Evolutionary conservation across 2,329 filamentous ascomycete genomes (phyloP).

Genomic region (Fusarium graminum): DNA sequence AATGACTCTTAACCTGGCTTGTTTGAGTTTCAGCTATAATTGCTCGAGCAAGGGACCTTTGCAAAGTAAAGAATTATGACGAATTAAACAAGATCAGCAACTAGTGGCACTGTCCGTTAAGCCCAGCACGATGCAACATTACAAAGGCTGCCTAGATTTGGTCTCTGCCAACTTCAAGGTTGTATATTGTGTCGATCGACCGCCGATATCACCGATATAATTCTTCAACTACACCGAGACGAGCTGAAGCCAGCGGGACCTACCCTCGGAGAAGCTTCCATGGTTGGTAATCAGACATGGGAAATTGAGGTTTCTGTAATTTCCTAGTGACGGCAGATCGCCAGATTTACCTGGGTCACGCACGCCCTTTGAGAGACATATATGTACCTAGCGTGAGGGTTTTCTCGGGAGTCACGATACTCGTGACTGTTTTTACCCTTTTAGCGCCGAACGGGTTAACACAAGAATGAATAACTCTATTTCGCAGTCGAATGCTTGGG

Average conservation of each 20-base stretch:
- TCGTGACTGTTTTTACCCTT: constrained; percentile 12
- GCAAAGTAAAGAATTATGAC: constrained; percentile 31
- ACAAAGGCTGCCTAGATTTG: constrained; percentile 39
- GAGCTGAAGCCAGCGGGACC: constrained; percentile 10
- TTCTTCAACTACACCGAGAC: constrained; percentile 11
- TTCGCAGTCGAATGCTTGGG: constrained; percentile 15
- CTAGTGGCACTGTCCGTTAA: neutral
- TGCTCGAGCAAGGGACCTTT: constrained; percentile 37
- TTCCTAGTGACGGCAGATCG: constrained; percentile 24
- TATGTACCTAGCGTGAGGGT: constrained; percentile 31
- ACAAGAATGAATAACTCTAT: constrained; percentile 4
- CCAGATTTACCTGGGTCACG: constrained; percentile 12
- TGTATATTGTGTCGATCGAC: constrained; percentile 36
- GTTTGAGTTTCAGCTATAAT: constrained; percentile 39
- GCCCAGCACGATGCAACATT: constrained; percentile 17
- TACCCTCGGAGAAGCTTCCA: neutral
- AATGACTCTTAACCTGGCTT: constrained; percentile 21
- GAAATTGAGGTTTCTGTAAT: constrained; percentile 30
- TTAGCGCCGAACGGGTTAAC: neutral
- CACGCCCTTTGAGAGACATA: constrained; percentile 40
- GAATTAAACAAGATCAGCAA: neutral
- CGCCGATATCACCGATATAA: constrained; percentile 13
- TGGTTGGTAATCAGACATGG: constrained; percentile 26
- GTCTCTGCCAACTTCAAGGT: constrained; percentile 14
- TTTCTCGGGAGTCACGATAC: constrained; percentile 16